These are phyloP conservation scores for Moesziomyces parantarcticus DNA, from an alignment of 1,284 basidiomycete species.

Conservation along the genomic window DNA sequence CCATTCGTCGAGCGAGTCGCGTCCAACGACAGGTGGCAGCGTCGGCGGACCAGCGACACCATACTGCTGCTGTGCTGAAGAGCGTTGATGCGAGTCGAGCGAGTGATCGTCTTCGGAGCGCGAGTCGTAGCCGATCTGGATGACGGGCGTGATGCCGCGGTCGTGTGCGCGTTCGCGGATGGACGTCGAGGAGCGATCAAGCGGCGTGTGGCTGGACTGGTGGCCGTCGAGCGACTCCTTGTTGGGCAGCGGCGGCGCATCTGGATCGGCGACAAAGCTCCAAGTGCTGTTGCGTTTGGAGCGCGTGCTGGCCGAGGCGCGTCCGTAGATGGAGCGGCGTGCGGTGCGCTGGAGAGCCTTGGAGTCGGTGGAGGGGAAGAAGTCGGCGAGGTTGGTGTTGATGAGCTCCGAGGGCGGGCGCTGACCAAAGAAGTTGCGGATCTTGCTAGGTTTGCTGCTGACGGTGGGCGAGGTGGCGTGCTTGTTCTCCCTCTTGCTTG, in stretches of 20 bases:
- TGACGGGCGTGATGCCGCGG: constrained; percentile 30
- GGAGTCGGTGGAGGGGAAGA: constrained; percentile 93
- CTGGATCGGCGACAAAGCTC: constrained; percentile 58
- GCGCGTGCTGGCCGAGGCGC: constrained; percentile 54
- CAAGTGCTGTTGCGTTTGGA: constrained; percentile 63
- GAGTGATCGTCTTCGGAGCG: constrained; percentile 30
- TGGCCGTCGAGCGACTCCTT: constrained; percentile 48
- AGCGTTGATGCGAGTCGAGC: constrained; percentile 9
- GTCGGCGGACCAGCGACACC: constrained; percentile 35
- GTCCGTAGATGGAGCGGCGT: constrained; percentile 58
- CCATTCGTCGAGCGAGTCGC: constrained; percentile 59
- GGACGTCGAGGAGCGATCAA: constrained; percentile 21
- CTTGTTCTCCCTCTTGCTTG: constrained; percentile 34
- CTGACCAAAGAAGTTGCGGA: constrained; percentile 98
- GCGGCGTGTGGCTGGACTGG: constrained; percentile 7
- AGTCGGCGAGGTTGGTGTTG: constrained; percentile 93
- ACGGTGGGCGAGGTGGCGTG: constrained; percentile 6
- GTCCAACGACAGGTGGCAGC: constrained; percentile 53
- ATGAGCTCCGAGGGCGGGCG: constrained; percentile 97
- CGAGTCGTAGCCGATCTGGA: constrained; percentile 51
- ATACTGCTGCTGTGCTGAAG: constrained; percentile 11
- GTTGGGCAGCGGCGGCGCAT: constrained; percentile 52
- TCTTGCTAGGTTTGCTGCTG: constrained; percentile 68
- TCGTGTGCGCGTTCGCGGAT: constrained; percentile 6
- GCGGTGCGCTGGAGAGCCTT: constrained; percentile 68